phyloP scores from a whole-genome alignment of 78 protist species.

The Dictyostelium citrinum region DNA sequence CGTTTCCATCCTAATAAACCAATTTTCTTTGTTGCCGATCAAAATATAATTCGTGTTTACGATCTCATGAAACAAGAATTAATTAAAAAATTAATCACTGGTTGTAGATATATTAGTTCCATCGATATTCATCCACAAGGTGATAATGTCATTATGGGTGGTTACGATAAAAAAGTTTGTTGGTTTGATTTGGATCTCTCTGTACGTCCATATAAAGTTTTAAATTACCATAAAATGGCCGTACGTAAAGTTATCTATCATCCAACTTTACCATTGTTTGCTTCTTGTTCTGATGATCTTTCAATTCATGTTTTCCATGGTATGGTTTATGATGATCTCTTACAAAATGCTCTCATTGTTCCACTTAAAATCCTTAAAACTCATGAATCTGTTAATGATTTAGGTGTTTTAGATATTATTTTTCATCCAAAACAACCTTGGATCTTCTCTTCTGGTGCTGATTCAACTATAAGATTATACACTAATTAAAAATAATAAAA shows the following conservation, averaged over 20 bases:
- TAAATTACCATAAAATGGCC: slow-evolving; percentile 92
- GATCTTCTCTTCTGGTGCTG: slow-evolving; percentile 95
- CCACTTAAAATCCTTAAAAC: slow-evolving; percentile 94
- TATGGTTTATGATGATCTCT: slow-evolving; percentile 88
- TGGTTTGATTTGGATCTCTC: slow-evolving; percentile 98
- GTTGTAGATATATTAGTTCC: slow-evolving; percentile 83
- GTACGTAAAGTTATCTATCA: slow-evolving; percentile 92
- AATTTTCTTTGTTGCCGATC: slow-evolving; percentile 91
- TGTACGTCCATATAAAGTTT: slow-evolving; percentile 90
- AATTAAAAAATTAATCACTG: slow-evolving; percentile 64
- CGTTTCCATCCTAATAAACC: slow-evolving; percentile 98
- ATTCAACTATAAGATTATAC: slow-evolving; percentile 84
- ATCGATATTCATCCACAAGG: slow-evolving; percentile 95
- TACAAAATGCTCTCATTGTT: slow-evolving; percentile 95
- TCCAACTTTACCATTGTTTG: slow-evolving; percentile 93
- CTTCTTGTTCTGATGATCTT: slow-evolving; percentile 95
- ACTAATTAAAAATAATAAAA: too few species aligned
- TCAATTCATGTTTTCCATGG: slow-evolving; percentile 94
- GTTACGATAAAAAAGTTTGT: slow-evolving; percentile 89
- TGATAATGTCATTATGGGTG: slow-evolving; percentile 92
- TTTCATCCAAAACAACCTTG: slow-evolving; percentile 98
- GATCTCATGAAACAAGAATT: slow-evolving; percentile 87
- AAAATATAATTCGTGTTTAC: slow-evolving; percentile 83
- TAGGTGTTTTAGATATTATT: slow-evolving; percentile 90
- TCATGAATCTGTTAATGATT: slow-evolving; percentile 73